These are phyloP conservation scores for Didymella keratinophila DNA, from an alignment of 2,329 filamentous ascomycete species.

Conservation along the genomic window DNA sequence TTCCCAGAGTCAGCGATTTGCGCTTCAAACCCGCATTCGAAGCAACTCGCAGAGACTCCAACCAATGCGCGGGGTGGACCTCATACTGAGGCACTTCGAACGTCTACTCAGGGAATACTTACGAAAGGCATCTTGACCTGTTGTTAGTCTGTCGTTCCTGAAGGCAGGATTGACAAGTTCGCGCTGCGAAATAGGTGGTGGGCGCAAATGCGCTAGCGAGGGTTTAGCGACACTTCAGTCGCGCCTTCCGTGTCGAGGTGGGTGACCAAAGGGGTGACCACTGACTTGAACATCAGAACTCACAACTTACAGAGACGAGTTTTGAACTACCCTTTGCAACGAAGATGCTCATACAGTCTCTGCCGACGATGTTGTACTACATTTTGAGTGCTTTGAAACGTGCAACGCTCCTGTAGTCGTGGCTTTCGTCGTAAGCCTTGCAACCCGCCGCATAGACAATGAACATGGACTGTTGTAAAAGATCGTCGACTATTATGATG, in stretches of 20 bases:
- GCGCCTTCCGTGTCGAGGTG: slow-evolving; percentile 24
- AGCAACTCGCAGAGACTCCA: slow-evolving; percentile 81
- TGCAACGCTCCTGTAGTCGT: neutral
- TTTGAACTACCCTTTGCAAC: neutral
- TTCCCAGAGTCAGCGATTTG: slow-evolving; percentile 98
- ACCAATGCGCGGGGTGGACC: slow-evolving; percentile 41
- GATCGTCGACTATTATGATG: neutral
- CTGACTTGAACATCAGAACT: neutral
- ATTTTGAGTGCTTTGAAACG: neutral
- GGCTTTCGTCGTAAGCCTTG: neutral
- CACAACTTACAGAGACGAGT: neutral
- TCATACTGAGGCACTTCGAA: slow-evolving; percentile 27
- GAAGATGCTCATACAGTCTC: neutral
- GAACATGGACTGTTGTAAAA: neutral
- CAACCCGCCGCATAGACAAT: neutral
- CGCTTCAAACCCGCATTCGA: slow-evolving; percentile 90
- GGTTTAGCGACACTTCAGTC: slow-evolving; percentile 25
- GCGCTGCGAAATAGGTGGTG: slow-evolving; percentile 26
- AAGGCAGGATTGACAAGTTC: slow-evolving; percentile 34
- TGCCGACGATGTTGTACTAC: neutral
- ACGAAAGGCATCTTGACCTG: slow-evolving; percentile 58
- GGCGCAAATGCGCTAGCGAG: slow-evolving; percentile 25
- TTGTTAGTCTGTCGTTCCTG: slow-evolving; percentile 38
- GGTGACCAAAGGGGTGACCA: slow-evolving; percentile 34
- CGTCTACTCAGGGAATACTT: slow-evolving; percentile 48